Evolutionary conservation across 1,284 basidiomycete species (phyloP), one percentile per base, ranked within the genome.

Genomic region (Wallemia hederae): DNA sequence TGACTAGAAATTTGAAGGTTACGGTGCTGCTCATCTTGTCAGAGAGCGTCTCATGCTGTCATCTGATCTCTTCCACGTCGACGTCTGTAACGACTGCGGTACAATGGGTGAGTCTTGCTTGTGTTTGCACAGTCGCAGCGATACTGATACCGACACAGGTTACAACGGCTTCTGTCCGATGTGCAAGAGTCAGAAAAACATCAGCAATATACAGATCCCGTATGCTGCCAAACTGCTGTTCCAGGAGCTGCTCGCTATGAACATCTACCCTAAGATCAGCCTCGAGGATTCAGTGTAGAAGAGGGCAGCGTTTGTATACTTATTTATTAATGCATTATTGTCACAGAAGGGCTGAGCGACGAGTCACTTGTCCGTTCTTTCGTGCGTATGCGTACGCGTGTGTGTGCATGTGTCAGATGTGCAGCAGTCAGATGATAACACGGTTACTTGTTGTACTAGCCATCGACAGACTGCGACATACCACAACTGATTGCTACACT

Each of bases 31-130:
- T 1, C 92, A 98, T 68, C 77, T 99, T 56, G 74, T 98, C 24
- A 78, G 98, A 7, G 94, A 97, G 72, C 83, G 94, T 24, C 77
- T 98, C 19, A 98, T 98, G 92, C 89, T 98, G 63, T 94, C 88
- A 15, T 94, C 87, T 19, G 88, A 92, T 73, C 88, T 89, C 66
- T 99, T 98, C 69, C 87, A 92, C 69, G 88, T 97, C 59, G 87
- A 96, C 67, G 91, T 90, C 1, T 98, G 94, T 70, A 80, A 94
- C 68, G 78, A 82, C 61, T 99, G 92, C 70, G 92, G 94, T 3
- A 74, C 98, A 67, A 82, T 98, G 77, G 92, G 92, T 59, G 26
- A 26, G 59, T 55, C n/a, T n/a, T n/a, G n/a, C n/a, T n/a, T n/a
- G n/a, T n/a, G 11, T 7, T 33, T 26, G 14, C 24, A 24, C 56